phyloP scores from a whole-genome alignment of 208 protist species.

The Trypanosoma congolense region DNA sequence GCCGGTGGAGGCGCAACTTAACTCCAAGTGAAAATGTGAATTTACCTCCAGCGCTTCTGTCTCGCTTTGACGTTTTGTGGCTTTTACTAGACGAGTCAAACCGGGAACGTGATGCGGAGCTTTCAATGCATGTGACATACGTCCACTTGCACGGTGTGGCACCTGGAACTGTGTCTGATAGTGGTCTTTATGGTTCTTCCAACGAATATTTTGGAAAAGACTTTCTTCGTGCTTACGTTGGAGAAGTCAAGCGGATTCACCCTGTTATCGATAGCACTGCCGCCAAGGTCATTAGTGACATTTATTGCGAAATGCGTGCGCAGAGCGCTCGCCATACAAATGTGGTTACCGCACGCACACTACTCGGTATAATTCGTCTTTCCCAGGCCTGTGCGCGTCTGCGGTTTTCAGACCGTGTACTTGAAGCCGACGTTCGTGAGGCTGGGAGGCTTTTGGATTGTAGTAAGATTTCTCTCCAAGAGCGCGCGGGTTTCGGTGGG shows the following conservation, averaged over 20 bases:
- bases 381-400: constrained; percentile 89
- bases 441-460: constrained; percentile 84
- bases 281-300: constrained; percentile 73
- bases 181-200: constrained; percentile 31
- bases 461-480: constrained; percentile 80
- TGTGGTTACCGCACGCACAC: constrained; percentile 77
- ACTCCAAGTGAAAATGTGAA: constrained; percentile 97
- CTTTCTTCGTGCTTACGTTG: constrained; percentile 84
- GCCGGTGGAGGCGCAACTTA: constrained; percentile 91
- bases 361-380: constrained; percentile 94
- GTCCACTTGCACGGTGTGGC: constrained; percentile 82
- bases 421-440: constrained; percentile 85
- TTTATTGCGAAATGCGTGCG: constrained; percentile 89
- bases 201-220: constrained; percentile 77
- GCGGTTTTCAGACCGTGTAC: constrained; percentile 77
- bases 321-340: constrained; percentile 74
- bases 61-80: constrained; percentile 96
- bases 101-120: constrained; percentile 85
- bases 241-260: constrained; percentile 79
- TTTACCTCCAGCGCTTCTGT: constrained; percentile 96
- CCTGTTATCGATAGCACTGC: constrained; percentile 70
- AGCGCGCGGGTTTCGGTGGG: constrained; percentile 36
- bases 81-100: constrained; percentile 86
- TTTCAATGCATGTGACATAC: constrained; percentile 93
- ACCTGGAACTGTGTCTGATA: constrained; percentile 52